These are phyloP conservation scores for Astrocystis sublimbata DNA, from an alignment of 495 filamentous ascomycete genomes.

Conservation along the genomic window DNA sequence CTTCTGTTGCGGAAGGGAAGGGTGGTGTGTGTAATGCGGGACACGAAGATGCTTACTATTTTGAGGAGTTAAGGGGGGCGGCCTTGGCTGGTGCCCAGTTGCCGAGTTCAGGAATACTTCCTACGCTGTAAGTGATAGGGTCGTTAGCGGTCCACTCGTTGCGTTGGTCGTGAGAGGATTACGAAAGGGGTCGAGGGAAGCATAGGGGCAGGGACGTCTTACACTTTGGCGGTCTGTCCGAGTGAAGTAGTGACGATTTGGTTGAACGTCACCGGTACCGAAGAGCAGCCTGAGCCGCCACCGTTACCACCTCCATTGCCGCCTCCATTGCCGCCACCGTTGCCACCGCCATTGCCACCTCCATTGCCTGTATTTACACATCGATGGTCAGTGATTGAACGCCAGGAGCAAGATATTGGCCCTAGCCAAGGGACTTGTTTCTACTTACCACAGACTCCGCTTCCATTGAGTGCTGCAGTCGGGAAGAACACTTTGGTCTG, in stretches of 20 bases:
- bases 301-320: not conserved
- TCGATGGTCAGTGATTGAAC: not conserved
- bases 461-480: conserved; percentile 33
- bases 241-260: conserved; percentile 7
- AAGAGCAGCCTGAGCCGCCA: not conserved
- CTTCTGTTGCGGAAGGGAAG: not conserved
- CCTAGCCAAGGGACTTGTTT: not conserved
- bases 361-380: not conserved
- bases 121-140: conserved; percentile 46
- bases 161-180: not conserved
- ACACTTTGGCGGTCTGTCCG: conserved; percentile 18
- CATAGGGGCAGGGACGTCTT: not conserved
- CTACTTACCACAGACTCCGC: conserved; percentile 40
- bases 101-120: conserved; percentile 57
- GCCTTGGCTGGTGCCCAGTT: conserved; percentile 55
- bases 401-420: not conserved
- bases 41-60: conserved; percentile 38
- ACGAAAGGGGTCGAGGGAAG: not conserved
- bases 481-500: conserved; percentile 55
- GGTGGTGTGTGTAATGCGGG: no score
- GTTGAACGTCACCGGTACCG: conserved; percentile 12
- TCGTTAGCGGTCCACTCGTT: not conserved
- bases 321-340: not conserved
- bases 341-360: not conserved
- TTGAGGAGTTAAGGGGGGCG: conserved; percentile 51